Percentiles rank a stretch among this genome's conserved stretches.
Conservation (phyloP, 2,329 filamentous ascomycete species). For the Fusarium sororula region DNA sequence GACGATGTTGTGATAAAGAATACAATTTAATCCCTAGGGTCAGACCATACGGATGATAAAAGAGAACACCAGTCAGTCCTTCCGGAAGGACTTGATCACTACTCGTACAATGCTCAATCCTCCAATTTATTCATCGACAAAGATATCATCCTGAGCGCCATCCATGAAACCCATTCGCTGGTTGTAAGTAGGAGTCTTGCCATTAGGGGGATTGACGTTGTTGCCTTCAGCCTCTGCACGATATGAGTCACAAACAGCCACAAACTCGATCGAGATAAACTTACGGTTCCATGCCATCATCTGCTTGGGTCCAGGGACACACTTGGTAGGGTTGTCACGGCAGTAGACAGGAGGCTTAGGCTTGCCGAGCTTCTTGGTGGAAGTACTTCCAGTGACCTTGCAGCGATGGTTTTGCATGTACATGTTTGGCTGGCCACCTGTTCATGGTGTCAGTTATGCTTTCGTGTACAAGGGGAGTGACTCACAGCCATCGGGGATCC, state of each 20-base stretch:
- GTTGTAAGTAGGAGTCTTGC: conserved; percentile 46
- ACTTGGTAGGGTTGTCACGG: conserved; percentile 51
- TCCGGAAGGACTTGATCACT: conserved; percentile 16
- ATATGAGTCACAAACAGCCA: not conserved
- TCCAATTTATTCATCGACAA: conserved; percentile 6
- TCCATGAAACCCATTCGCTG: conserved; percentile 47
- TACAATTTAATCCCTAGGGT: not conserved
- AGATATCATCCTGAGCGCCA: conserved; percentile 47
- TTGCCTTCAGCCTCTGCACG: conserved; percentile 46
- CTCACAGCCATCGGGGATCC: conserved; percentile 44
- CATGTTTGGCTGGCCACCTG: conserved; percentile 43
- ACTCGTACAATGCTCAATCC: not conserved
- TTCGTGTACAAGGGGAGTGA: not conserved
- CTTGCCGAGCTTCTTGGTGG: conserved; percentile 51
- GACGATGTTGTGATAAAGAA: not conserved
- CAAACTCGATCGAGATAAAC: not conserved
- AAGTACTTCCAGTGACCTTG: conserved; percentile 55
- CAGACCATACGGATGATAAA: not conserved
- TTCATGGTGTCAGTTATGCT: not conserved
- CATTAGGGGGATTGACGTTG: conserved; percentile 44
- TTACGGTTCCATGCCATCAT: conserved; percentile 59
- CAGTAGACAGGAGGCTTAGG: conserved; percentile 55
- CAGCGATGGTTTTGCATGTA: conserved; percentile 62
- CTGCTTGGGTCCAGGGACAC: conserved; percentile 59
- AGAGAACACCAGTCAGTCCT: not conserved